Base-by-base conservation (phyloP, 2,329 filamentous ascomycete genomes). In the Macroventuria anomochaeta region DNA sequence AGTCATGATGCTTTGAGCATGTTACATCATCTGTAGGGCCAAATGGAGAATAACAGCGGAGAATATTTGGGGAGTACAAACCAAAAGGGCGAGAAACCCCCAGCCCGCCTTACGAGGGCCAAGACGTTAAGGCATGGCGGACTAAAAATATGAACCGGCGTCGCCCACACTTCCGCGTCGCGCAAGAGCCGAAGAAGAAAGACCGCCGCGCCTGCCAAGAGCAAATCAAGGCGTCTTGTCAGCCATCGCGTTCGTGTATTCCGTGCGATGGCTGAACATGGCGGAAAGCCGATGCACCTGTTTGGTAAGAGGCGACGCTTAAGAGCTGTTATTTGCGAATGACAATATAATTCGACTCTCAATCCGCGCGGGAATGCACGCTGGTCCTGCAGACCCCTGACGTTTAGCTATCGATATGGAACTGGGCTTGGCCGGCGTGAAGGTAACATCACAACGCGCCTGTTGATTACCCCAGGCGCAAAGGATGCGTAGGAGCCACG, bases 131-230 rank as follows among this genome's bases (percentile, higher is more conserved):
- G 40, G 34, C 53, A 46, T 50, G 46, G 46, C 46, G 29, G 50
- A 32, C 38, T 57, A 62, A 61, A 57, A 62, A 63, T 63, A 60
- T 36, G 46, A 48, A 42, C 49, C 46, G 51, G 47, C 23, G 38
- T 46, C 29, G 55, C 52, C 44, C 41, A 56, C 44, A 37, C 37
- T 58, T 46, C 49, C 53, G 46, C 44, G 46, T 56, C 56, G 48
- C 40, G 44, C 28, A 48, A 43, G 40, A 39, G 36, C 57, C 41
- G 39, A 59, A 47, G 39, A 25, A 47, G 61, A 53, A 52, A 46
- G 51, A 58, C 53, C 49, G 51, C 58, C 51, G 55, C 43, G 49
- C 44, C 34, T 13, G 52, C 52, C 46, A 52, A 58, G 39, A 43
- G 25, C 26, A 41, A 26, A 32, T 44, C n/a, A 55, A 37, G 42